Conservation (phyloP, 31 red algal species). For the Endocladia muricata region DNA sequence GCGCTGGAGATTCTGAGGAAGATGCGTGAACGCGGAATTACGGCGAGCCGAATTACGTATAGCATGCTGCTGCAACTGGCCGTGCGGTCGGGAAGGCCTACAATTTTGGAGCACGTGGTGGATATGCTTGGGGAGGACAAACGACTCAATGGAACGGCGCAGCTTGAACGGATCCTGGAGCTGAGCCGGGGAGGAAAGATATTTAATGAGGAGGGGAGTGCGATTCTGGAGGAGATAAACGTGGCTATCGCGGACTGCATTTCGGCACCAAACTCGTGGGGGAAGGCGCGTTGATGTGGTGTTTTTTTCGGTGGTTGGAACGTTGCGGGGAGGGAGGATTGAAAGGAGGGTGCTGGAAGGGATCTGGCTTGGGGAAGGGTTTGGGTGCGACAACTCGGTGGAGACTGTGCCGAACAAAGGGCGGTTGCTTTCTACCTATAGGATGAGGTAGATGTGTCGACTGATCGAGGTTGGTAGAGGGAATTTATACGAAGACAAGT, state of each 20-base stretch:
- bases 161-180: background rate
- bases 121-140: conserved; percentile 13
- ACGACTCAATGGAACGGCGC: background rate
- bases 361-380: too few species aligned
- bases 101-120: background rate
- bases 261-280: background rate
- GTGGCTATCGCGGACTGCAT: background rate
- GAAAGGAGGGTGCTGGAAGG: too few species aligned
- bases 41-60: conserved; percentile 59
- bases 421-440: too few species aligned
- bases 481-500: too few species aligned
- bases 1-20: conserved; percentile 36
- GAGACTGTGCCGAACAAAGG: too few species aligned
- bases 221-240: background rate
- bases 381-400: too few species aligned
- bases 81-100: background rate
- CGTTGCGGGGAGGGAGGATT: too few species aligned
- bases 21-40: conserved; percentile 45
- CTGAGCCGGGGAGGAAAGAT: background rate
- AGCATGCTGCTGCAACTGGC: conserved; percentile 58
- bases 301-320: too few species aligned
- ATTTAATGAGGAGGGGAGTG: background rate
- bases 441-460: too few species aligned
- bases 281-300: too few species aligned
- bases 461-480: too few species aligned